phyloP scores from a whole-genome alignment of 257 asterid species.

The Leptodermis oblonga region DNA sequence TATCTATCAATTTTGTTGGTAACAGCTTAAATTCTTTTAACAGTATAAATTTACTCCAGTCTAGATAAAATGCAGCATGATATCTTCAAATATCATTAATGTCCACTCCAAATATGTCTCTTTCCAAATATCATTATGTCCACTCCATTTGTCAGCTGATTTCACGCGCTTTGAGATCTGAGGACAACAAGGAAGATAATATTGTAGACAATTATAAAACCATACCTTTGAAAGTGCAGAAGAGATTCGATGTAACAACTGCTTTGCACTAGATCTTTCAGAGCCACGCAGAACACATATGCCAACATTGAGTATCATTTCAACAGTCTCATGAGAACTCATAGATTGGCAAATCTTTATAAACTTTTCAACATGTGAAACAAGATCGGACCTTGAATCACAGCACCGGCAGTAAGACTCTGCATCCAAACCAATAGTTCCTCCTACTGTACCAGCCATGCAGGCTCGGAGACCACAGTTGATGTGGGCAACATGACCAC shows the following conservation, averaged over 20 bases:
- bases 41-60: neutral
- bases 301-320: constrained; percentile 49
- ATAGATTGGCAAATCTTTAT: constrained; percentile 41
- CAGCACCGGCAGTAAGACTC: constrained; percentile 82
- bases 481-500: constrained; percentile 80
- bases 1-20: neutral
- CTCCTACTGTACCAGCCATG: constrained; percentile 88
- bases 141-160: constrained; percentile 59
- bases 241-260: constrained; percentile 47
- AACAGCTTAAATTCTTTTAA: neutral
- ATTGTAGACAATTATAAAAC: constrained; percentile 14
- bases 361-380: constrained; percentile 52
- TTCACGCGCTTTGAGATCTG: constrained; percentile 12
- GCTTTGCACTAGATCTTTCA: constrained; percentile 38
- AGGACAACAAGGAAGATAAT: constrained; percentile 18
- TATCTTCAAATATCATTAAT: constrained; percentile 47
- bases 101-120: no score
- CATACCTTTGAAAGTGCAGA: constrained; percentile 62
- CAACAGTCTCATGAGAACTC: constrained; percentile 41
- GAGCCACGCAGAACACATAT: constrained; percentile 50
- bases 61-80: constrained; percentile 7
- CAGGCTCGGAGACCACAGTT: constrained; percentile 69
- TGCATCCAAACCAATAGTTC: constrained; percentile 70
- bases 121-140: constrained; percentile 46
- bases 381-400: constrained; percentile 71